These are phyloP conservation scores for Neofusicoccum cordaticola DNA, from an alignment of 2,329 filamentous ascomycete genomes.

Conservation along the genomic window DNA sequence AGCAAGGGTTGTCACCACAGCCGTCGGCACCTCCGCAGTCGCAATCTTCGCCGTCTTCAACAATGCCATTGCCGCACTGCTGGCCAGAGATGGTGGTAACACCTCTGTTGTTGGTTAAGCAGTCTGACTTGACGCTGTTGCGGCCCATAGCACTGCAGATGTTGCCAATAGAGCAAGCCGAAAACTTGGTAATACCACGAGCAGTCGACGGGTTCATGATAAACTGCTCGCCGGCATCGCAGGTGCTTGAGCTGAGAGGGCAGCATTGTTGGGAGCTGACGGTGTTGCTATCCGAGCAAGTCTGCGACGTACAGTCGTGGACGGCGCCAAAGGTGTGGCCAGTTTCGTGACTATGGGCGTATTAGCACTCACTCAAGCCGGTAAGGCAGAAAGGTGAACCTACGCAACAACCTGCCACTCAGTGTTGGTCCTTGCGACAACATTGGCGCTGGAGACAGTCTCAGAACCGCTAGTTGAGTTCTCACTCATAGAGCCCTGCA, in stretches of 20 bases:
- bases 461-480: conserved; percentile 50
- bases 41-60: conserved; percentile 90
- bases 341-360: conserved; percentile 63
- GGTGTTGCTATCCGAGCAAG: conserved; percentile 63
- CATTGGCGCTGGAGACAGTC: conserved; percentile 80
- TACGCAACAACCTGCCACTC: conserved; percentile 92
- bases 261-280: conserved; percentile 72
- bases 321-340: conserved; percentile 95
- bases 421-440: conserved; percentile 76
- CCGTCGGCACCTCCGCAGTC: conserved; percentile 79
- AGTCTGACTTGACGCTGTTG: conserved; percentile 71
- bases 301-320: conserved; percentile 76
- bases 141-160: conserved; percentile 82
- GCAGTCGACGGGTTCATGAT: conserved; percentile 96
- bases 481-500: conserved; percentile 49
- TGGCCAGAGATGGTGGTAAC: conserved; percentile 77
- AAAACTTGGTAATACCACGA: conserved; percentile 72
- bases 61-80: conserved; percentile 95
- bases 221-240: conserved; percentile 73
- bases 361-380: not conserved
- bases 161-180: conserved; percentile 85
- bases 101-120: conserved; percentile 81
- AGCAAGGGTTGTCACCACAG: conserved; percentile 77
- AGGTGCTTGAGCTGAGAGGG: conserved; percentile 61
- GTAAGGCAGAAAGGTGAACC: conserved; percentile 17